A percentile compares a stretch with the other conserved stretches of the same genome.
Evolutionary conservation across 2,329 filamentous ascomycete species (phyloP).

Genomic region (Alternaria burnsii): DNA sequence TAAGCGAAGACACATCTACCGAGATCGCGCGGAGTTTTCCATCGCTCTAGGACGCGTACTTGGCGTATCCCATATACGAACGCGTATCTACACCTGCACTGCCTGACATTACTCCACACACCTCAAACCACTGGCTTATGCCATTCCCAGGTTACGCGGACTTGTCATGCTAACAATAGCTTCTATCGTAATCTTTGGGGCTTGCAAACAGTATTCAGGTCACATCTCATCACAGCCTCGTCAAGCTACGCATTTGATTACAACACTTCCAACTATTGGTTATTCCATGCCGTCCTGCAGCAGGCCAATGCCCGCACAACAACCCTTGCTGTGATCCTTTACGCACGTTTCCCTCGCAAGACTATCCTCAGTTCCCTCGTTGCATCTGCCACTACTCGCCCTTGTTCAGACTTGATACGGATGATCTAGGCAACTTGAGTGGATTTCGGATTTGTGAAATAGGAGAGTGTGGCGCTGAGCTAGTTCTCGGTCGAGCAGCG

Average conservation of each 20-base stretch:
- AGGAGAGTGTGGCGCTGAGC: slow-evolving; percentile 1
- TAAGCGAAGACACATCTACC: background rate
- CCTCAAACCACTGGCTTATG: slow-evolving; percentile 1
- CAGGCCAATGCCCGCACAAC: background rate
- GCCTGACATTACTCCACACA: background rate
- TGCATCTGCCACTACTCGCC: slow-evolving; percentile 4
- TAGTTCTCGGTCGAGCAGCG: background rate
- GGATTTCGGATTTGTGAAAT: background rate
- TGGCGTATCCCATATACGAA: slow-evolving; percentile 3
- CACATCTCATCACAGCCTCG: background rate
- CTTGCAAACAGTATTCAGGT: slow-evolving; percentile 1
- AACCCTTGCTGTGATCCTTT: slow-evolving; percentile 4
- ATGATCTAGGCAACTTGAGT: slow-evolving; percentile 11
- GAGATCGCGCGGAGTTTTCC: slow-evolving; percentile 2
- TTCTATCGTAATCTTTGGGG: background rate
- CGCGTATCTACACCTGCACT: background rate
- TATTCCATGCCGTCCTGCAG: slow-evolving; percentile 1
- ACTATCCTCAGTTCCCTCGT: slow-evolving; percentile 2
- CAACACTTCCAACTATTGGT: background rate
- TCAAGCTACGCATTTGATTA: background rate
- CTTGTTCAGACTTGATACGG: slow-evolving; percentile 20
- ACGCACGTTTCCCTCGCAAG: slow-evolving; percentile 9
- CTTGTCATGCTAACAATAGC: background rate
- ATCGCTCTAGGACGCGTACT: background rate
- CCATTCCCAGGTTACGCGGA: background rate